These are phyloP conservation scores for Papiliotrema laurentii DNA, from an alignment of 1,284 basidiomycete genomes.

Conservation along the genomic window DNA sequence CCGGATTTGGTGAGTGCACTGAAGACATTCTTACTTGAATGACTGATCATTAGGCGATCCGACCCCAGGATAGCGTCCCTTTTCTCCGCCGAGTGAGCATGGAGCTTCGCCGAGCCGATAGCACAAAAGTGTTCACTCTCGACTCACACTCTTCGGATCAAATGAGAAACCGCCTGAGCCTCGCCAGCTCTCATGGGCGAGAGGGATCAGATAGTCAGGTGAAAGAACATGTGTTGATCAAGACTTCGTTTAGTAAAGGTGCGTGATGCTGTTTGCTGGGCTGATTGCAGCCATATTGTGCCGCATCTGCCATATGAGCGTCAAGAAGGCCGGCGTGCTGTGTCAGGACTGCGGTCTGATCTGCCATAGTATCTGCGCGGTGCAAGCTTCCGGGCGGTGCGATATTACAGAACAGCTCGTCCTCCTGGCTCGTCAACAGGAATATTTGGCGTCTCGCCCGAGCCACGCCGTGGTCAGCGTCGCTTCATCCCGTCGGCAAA, in stretches of 20 bases:
- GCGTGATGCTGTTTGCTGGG: constrained; percentile 39
- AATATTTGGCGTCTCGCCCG: constrained; percentile 1
- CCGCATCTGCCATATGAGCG: constrained; percentile 70
- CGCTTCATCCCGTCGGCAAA: constrained; percentile 10
- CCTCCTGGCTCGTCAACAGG: constrained; percentile 29
- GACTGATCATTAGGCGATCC: constrained; percentile 57
- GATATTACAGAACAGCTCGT: constrained; percentile 55
- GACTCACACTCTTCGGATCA: too few relatives aligned
- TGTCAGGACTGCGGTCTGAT: constrained; percentile 88
- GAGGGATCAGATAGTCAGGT: constrained; percentile 34
- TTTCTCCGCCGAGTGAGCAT: constrained; percentile 84
- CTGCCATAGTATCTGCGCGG: constrained; percentile 72
- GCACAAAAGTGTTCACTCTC: constrained; percentile 41
- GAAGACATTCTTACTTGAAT: background rate
- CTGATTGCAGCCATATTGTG: constrained; percentile 68
- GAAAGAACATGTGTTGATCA: constrained; percentile 77
- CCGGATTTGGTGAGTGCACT: constrained; percentile 54
- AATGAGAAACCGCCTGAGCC: constrained; percentile 19
- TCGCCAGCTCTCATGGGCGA: constrained; percentile 47
- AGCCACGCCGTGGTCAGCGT: background rate
- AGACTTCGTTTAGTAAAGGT: constrained; percentile 89
- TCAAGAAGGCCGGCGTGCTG: constrained; percentile 81
- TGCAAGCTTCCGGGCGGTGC: constrained; percentile 70
- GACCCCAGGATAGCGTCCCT: constrained; percentile 87
- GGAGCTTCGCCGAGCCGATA: constrained; percentile 69